phyloP scores from a whole-genome alignment of 306 rosid species.

The Amphicarpaea edgeworthii region DNA sequence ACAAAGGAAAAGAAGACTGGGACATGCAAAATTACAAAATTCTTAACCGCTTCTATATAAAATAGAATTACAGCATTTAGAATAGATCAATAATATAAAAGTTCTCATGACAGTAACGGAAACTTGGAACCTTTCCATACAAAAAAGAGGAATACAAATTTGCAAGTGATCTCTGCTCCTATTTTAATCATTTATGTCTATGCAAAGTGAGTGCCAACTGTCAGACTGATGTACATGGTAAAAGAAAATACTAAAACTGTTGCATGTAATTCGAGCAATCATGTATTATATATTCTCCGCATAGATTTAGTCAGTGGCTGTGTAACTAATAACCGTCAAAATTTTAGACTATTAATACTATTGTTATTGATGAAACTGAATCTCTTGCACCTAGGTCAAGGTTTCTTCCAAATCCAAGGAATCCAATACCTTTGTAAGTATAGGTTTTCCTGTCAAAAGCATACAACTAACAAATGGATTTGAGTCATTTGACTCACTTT shows the following conservation, averaged over 20 bases:
- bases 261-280: slow-evolving; percentile 30
- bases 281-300: neutral
- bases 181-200: neutral
- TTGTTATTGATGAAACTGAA: neutral
- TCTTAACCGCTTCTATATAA: neutral
- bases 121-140: slow-evolving; percentile 13
- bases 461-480: neutral
- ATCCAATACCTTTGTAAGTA: slow-evolving; percentile 14
- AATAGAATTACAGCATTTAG: slow-evolving; percentile 17
- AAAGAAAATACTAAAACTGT: slow-evolving; percentile 29
- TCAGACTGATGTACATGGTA: neutral
- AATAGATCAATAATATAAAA: slow-evolving; percentile 29
- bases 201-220: slow-evolving; percentile 5
- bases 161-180: slow-evolving; percentile 7
- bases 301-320: slow-evolving; percentile 9
- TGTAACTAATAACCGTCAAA: neutral
- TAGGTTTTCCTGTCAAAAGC: slow-evolving; percentile 31
- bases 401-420: slow-evolving; percentile 26
- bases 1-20: slow-evolving; percentile 23
- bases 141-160: slow-evolving; percentile 1
- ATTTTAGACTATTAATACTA: neutral
- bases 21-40: slow-evolving; percentile 3
- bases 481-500: slow-evolving; percentile 26
- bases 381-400: slow-evolving; percentile 35
- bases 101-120: slow-evolving; percentile 1